Conservation (phyloP, 352 stramenopile genomes). For the Globisporangium nagaii region DNA sequence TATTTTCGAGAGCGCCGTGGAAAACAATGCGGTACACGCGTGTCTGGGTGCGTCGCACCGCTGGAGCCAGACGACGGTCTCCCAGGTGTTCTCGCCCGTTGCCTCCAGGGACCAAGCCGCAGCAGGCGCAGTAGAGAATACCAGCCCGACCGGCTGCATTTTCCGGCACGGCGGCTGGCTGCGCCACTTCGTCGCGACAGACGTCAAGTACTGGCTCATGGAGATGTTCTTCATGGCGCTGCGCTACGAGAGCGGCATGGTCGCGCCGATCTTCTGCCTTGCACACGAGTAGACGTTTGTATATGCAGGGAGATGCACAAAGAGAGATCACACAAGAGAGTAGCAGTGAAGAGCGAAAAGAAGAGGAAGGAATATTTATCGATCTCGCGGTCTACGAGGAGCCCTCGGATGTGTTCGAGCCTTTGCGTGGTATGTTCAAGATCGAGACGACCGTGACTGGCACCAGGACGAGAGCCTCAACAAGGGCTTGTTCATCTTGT, state of each 20-base stretch:
- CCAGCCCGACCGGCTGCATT: constrained; percentile 22
- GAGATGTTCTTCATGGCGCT: constrained; percentile 64
- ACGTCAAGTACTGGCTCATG: constrained; percentile 42
- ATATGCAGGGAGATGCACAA: too few relatives aligned
- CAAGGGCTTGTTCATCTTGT: too few relatives aligned
- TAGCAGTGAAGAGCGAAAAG: neutral
- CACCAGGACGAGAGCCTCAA: too few relatives aligned
- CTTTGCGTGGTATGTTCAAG: too few relatives aligned
- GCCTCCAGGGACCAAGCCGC: neutral
- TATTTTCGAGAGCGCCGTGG: constrained; percentile 45
- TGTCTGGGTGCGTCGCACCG: constrained; percentile 42
- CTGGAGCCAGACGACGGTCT: constrained; percentile 46
- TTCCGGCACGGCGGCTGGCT: constrained; percentile 53
- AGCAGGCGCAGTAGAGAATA: neutral
- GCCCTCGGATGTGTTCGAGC: neutral
- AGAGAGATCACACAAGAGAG: neutral
- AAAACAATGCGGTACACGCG: constrained; percentile 47
- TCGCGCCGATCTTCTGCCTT: constrained; percentile 39
- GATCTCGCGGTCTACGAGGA: too few relatives aligned
- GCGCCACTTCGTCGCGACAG: constrained; percentile 30
- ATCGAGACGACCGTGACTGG: neutral
- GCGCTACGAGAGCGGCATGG: constrained; percentile 49
- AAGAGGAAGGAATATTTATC: neutral
- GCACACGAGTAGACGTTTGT: constrained; percentile 13
- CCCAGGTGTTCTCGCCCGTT: constrained; percentile 35